Base-by-base conservation (phyloP, 208 protist genomes). In the Angomonas deanei region DNA sequence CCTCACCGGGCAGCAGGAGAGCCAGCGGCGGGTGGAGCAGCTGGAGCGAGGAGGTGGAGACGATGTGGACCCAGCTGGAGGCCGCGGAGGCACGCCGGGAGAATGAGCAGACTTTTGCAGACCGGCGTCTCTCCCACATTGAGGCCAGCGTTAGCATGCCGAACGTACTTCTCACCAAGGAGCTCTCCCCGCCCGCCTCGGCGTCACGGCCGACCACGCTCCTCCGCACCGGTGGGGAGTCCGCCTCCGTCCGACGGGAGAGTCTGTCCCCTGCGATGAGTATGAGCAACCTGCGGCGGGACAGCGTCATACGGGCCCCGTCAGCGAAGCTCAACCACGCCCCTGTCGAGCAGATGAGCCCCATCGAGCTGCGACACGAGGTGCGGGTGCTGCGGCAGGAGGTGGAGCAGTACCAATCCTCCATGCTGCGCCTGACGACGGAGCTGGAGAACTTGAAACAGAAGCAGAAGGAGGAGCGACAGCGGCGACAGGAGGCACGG, bases 391-490 rank as follows among this genome's bases (percentile, higher is more conserved):
- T 80, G 47, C 63, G 70, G 8, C 47, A 70, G 13, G 74, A 74
- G 49, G 57, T 81, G 33, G 59, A 81, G 59, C 60, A 63, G 30
- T 50, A 61, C 47, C 69, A 82, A 52, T 74, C 77, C 6, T 50
- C 13, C 1, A 71, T 76, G 68, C 68, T 77, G 53, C 72, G 70
- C 24, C 73, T 82, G 26, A 32, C 65, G 53, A 70, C 72, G 47
- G 74, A 86, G 39, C 38, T 86, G 23, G 38, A 69, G n/a, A 65
- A 47, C 23, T 21, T 82, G 15, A 58, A 64, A 17, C 65, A 66
- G 64, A 70, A 76, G 48, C 72, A 75, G 47, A 70, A 70, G 65
- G 75, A 80, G 39, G 76, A 82, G 54, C 54, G 66, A 19, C 65
- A 64, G 26, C 75, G 76, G 3, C 65, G 70, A 15, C 70, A 64